Evolutionary conservation across 371 early-diverging fungal genomes (phyloP), one percentile per base, ranked within the genome.

Genomic region (Rhizomucor pusillus): DNA sequence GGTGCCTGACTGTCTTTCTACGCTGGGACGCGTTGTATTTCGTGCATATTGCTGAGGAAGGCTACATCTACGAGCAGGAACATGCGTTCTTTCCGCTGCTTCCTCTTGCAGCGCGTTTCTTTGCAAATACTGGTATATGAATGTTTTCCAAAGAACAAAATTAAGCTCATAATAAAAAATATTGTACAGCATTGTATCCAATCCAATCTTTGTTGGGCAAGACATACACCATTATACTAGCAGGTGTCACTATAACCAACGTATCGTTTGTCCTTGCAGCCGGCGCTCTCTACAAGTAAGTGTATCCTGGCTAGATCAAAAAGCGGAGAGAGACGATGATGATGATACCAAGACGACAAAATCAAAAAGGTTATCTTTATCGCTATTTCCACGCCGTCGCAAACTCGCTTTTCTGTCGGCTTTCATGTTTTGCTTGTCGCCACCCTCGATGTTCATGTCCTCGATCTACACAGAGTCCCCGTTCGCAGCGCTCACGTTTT

Each of bases 21-120:
- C 81, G 95, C 23, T 98, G 97, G 97, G 98, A 98, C 61, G 85
- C 94, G 3, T 72, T 96, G 50, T 94, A 95, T 66, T 95, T 95
- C 71, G 57, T 86, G 25, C 80, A 87, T 51, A 90, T 95, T 57
- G 85, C 93, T 9, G 80, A 86, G 59, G 51, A 84, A 12, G 93
- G 93, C 10, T 97, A 97, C 64, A 61, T 80, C 0, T 91, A 82
- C 65, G 98, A 98, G 61, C 92, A 96, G 61, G 88, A 88, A 63
- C 82, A 88, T 66, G 98, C 97, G 0, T 98, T 98, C 68, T 91
- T 95, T 67, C 97, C 98, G 5, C 67, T 91, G 22, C 62, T 90
- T 52, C 95, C 97, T 1, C 44, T 82, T 12, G 45, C 87, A 18
- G 73, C 86, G 58, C 71, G 86, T 34, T 16, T 65, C 7, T 43